phyloP scores from a whole-genome alignment of 179 eudicot genomes.

The Nepenthes alata region DNA sequence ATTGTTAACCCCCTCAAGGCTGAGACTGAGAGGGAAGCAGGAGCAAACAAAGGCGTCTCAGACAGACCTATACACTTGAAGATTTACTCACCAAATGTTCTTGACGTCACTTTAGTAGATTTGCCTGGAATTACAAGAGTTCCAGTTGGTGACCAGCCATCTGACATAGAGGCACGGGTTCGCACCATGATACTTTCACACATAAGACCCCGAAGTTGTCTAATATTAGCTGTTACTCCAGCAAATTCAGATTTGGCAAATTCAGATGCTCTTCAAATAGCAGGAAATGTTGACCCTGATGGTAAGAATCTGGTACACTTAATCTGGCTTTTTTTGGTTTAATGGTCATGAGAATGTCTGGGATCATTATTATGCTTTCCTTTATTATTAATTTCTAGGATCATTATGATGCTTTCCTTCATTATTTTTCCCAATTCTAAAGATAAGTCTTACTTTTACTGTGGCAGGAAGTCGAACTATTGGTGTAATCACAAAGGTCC shows the following conservation, averaged over 20 bases:
- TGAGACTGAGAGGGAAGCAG: constrained; percentile 93
- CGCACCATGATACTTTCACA: constrained; percentile 87
- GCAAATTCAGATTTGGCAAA: constrained; percentile 93
- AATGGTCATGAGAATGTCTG: background rate
- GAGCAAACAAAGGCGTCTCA: constrained; percentile 83
- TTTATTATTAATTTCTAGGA: background rate
- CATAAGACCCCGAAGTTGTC: constrained; percentile 56
- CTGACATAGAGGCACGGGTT: constrained; percentile 83
- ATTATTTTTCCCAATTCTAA: background rate
- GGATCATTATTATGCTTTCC: background rate
- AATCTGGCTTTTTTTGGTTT: background rate
- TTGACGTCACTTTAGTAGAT: constrained; percentile 91
- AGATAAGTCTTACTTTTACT: constrained; percentile 2
- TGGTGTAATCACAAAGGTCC: constrained; percentile 97
- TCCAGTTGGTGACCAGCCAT: constrained; percentile 98
- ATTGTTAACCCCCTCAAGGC: constrained; percentile 29
- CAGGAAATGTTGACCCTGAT: constrained; percentile 91
- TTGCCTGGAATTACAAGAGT: constrained; percentile 96
- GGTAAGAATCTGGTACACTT: constrained; percentile 25
- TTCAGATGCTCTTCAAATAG: constrained; percentile 98
- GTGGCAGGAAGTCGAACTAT: constrained; percentile 85
- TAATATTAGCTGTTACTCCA: constrained; percentile 94
- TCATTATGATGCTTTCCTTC: background rate
- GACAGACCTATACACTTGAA: constrained; percentile 77
- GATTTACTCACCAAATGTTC: constrained; percentile 87